phyloP scores from a whole-genome alignment of 73 alveolate species.

The Paramecium caudatum region DNA sequence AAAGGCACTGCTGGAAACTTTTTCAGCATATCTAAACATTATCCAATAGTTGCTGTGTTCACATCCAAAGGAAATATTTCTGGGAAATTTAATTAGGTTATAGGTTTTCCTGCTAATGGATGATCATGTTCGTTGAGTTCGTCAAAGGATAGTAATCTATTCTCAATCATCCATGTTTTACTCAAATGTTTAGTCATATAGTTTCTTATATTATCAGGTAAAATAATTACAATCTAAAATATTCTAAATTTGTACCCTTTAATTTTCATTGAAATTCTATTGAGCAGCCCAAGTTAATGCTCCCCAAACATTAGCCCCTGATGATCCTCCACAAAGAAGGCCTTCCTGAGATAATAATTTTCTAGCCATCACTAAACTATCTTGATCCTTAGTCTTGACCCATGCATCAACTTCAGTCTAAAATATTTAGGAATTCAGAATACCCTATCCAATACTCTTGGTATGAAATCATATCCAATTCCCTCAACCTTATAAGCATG shows the following conservation, averaged over 20 bases:
- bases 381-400: constrained; percentile 82
- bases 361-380: constrained; percentile 87
- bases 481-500: constrained; percentile 89
- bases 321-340: constrained; percentile 86
- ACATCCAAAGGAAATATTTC: background rate
- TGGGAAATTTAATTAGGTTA: background rate
- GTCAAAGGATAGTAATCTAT: constrained; percentile 78
- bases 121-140: constrained; percentile 46
- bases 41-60: background rate
- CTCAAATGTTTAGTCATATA: constrained; percentile 87
- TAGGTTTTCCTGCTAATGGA: constrained; percentile 9
- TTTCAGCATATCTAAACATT: background rate
- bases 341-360: constrained; percentile 88
- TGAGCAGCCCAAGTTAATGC: constrained; percentile 81
- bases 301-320: constrained; percentile 88
- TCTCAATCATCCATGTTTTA: constrained; percentile 93
- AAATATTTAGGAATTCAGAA: background rate
- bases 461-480: constrained; percentile 90
- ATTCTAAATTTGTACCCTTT: constrained; percentile 65
- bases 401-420: constrained; percentile 81
- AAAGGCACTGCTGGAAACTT: constrained; percentile 18
- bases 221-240: constrained; percentile 73
- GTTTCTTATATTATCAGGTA: constrained; percentile 89
- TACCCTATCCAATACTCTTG: constrained; percentile 77
- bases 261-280: constrained; percentile 79